Evolutionary conservation across 345 rosid species (phyloP).

Genomic region (Heritiera littoralis): DNA sequence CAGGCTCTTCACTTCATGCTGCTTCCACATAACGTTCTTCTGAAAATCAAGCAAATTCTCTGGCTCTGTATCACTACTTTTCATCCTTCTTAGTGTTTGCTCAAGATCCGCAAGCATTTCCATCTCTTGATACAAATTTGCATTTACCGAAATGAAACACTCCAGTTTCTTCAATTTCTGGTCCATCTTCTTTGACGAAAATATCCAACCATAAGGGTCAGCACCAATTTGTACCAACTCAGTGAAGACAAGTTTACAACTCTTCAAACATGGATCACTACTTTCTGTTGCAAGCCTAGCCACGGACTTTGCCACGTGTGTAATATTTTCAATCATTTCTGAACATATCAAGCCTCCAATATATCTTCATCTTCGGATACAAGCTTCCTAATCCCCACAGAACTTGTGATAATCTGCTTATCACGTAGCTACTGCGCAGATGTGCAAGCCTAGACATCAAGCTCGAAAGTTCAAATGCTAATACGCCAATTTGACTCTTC

Average conservation of each 20-base stretch:
- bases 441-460: constrained; percentile 80
- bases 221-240: constrained; percentile 52
- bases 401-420: constrained; percentile 56
- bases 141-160: constrained; percentile 65
- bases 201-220: constrained; percentile 75
- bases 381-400: constrained; percentile 73
- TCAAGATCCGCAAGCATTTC: constrained; percentile 77
- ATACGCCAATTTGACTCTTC: constrained; percentile 64
- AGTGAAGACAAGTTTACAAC: constrained; percentile 54
- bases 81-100: constrained; percentile 74
- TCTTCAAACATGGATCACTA: constrained; percentile 59
- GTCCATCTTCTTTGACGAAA: constrained; percentile 78
- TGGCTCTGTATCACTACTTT: constrained; percentile 52
- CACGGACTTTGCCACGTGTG: constrained; percentile 66
- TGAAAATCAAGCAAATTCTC: constrained; percentile 60
- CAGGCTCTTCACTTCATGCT: constrained; percentile 73
- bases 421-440: constrained; percentile 81
- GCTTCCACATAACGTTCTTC: constrained; percentile 81
- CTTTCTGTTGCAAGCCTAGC: constrained; percentile 72
- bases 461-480: constrained; percentile 84
- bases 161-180: constrained; percentile 82
- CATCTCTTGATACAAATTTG: constrained; percentile 81
- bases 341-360: constrained; percentile 55
- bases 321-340: constrained; percentile 68
- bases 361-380: constrained; percentile 80